Conservation (phyloP, 352 stramenopile genomes). For the Plasmopara halstedii region DNA sequence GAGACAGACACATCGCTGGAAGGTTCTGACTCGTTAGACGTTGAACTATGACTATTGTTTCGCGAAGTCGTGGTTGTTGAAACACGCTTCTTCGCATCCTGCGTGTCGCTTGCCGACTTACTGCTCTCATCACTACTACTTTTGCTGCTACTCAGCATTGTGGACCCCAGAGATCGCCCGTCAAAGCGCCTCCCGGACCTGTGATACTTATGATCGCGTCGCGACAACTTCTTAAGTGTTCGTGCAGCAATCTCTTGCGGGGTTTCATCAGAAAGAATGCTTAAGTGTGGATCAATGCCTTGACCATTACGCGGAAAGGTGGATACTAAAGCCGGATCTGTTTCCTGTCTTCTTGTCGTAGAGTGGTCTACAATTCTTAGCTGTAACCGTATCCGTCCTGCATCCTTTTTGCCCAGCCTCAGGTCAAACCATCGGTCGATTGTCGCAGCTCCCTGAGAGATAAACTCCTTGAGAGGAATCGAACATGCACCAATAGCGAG, state of each 20-base stretch:
- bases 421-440: constrained; percentile 59
- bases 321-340: background rate
- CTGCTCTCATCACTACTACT: constrained; percentile 7
- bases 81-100: constrained; percentile 11
- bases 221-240: constrained; percentile 15
- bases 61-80: constrained; percentile 6
- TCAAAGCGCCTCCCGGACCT: constrained; percentile 23
- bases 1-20: constrained; percentile 26
- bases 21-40: constrained; percentile 37
- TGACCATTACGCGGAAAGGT: constrained; percentile 6
- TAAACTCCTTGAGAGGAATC: constrained; percentile 37
- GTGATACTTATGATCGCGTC: constrained; percentile 30
- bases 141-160: constrained; percentile 12
- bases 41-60: constrained; percentile 28
- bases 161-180: constrained; percentile 9
- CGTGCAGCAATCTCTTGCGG: constrained; percentile 16
- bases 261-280: constrained; percentile 19
- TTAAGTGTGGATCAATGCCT: constrained; percentile 24
- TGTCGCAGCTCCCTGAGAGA: constrained; percentile 23
- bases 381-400: constrained; percentile 57
- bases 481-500: constrained; percentile 43
- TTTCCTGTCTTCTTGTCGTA: constrained; percentile 6
- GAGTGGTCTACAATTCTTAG: constrained; percentile 38
- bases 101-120: constrained; percentile 14
- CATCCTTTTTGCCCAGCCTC: constrained; percentile 40